Evolutionary conservation across 768 basidiomycete species (phyloP).

Genomic region (Gelatoporia subvermispora): DNA sequence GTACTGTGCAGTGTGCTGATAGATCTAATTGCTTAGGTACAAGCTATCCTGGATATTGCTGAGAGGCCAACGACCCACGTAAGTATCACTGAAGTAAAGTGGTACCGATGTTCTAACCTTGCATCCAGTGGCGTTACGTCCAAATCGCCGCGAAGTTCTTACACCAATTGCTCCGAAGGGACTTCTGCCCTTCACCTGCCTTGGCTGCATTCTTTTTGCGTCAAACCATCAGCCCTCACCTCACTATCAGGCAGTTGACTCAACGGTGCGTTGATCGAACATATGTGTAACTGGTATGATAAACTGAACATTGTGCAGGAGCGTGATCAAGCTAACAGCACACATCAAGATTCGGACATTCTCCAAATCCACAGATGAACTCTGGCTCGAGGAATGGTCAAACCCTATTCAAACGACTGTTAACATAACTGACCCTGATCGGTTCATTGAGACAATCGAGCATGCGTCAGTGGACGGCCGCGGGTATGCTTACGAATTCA

Average conservation of each 20-base stretch:
- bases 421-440: conserved; percentile 39
- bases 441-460: conserved; percentile 44
- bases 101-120: conserved; percentile 1
- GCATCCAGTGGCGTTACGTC: conserved; percentile 73
- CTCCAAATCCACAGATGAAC: conserved; percentile 53
- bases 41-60: conserved; percentile 57
- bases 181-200: conserved; percentile 46
- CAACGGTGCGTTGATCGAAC: conserved; percentile 45
- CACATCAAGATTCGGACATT: conserved; percentile 77
- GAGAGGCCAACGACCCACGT: conserved; percentile 66
- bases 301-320: conserved; percentile 34
- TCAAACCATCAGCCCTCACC: conserved; percentile 66
- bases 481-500: background rate
- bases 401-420: conserved; percentile 54
- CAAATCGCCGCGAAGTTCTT: conserved; percentile 67
- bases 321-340: conserved; percentile 58
- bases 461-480: conserved; percentile 15
- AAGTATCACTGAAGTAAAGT: conserved; percentile 23
- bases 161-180: conserved; percentile 57
- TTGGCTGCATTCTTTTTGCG: conserved; percentile 60
- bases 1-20: conserved; percentile 1
- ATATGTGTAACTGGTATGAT: background rate
- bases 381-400: conserved; percentile 71
- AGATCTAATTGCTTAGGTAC: conserved; percentile 38
- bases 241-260: conserved; percentile 56